Percentiles rank a stretch among this genome's conserved stretches.
These are phyloP conservation scores for Micractinium conductrix DNA, from an alignment of 139 green algal species.

Conservation along the genomic window DNA sequence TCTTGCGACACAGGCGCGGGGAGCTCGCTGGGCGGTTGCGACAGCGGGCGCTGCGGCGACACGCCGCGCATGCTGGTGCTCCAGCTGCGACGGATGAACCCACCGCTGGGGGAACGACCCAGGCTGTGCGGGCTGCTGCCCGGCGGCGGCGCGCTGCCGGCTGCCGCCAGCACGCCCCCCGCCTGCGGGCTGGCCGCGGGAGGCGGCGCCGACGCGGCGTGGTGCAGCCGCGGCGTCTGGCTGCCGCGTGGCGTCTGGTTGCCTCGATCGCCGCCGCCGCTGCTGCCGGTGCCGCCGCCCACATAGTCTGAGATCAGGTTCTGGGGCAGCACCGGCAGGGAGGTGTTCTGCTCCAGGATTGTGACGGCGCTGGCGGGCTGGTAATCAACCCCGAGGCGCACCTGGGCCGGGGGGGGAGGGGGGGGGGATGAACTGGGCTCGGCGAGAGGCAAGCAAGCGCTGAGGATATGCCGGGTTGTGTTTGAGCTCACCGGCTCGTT, in stretches of 20 bases:
- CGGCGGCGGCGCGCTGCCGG: background rate
- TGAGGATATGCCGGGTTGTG: no score
- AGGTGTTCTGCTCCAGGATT: constrained; percentile 55
- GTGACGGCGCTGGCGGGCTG: constrained; percentile 53
- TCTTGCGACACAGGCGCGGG: constrained; percentile 4
- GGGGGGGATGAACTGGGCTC: no score
- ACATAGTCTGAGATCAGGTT: constrained; percentile 62
- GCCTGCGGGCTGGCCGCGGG: background rate
- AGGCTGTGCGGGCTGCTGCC: constrained; percentile 18
- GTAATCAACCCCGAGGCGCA: constrained; percentile 64
- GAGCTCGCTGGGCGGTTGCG: constrained; percentile 11
- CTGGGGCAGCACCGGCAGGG: constrained; percentile 37
- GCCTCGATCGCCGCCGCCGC: background rate
- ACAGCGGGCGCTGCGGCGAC: constrained; percentile 33
- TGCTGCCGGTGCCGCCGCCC: constrained; percentile 19
- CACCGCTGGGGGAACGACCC: background rate
- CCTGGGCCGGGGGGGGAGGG: no score
- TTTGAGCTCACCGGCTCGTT: no score
- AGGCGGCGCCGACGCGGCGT: constrained; percentile 23
- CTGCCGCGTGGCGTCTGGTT: background rate
- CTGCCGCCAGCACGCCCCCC: background rate
- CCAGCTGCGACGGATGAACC: constrained; percentile 41
- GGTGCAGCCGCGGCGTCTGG: background rate
- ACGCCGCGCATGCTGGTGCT: constrained; percentile 38
- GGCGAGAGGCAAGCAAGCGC: no score